Evolutionary conservation across 2,329 filamentous ascomycete species (phyloP).

Genomic region (Endocalyx cinctus): DNA sequence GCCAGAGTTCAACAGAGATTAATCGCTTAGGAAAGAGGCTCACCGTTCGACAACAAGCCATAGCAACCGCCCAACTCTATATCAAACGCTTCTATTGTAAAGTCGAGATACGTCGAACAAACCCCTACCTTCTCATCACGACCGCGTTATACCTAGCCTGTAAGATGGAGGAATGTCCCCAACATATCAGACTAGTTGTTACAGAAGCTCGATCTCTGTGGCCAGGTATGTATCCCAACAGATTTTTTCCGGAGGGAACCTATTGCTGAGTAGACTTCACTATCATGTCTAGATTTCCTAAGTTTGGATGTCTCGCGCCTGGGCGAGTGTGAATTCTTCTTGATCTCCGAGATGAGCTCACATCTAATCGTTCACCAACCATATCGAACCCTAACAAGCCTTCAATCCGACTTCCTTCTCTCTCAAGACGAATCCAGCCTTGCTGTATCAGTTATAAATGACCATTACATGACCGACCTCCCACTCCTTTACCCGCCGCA

Average conservation of each 20-base stretch:
- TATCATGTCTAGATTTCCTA: slow-evolving; percentile 53
- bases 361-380: slow-evolving; percentile 89
- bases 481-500: slow-evolving; percentile 83
- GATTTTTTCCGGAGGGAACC: background rate
- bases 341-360: slow-evolving; percentile 87
- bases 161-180: slow-evolving; percentile 96
- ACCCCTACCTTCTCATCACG: slow-evolving; percentile 88
- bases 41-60: slow-evolving; percentile 79
- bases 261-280: slow-evolving; percentile 8
- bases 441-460: slow-evolving; percentile 82
- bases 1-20: slow-evolving; percentile 58
- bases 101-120: slow-evolving; percentile 86
- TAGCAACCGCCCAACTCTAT: slow-evolving; percentile 93
- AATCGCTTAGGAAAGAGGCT: slow-evolving; percentile 80
- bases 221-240: slow-evolving; percentile 50
- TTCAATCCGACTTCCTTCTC: slow-evolving; percentile 66
- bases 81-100: slow-evolving; percentile 89
- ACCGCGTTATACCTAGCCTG: slow-evolving; percentile 92
- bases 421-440: slow-evolving; percentile 74
- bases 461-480: slow-evolving; percentile 90
- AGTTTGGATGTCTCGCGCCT: slow-evolving; percentile 75
- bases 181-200: slow-evolving; percentile 89
- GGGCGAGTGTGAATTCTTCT: slow-evolving; percentile 88
- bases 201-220: slow-evolving; percentile 81
- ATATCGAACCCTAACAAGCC: slow-evolving; percentile 71